These are phyloP conservation scores for Xerocomellus intermedius DNA, from an alignment of 768 basidiomycete species.

Conservation along the genomic window DNA sequence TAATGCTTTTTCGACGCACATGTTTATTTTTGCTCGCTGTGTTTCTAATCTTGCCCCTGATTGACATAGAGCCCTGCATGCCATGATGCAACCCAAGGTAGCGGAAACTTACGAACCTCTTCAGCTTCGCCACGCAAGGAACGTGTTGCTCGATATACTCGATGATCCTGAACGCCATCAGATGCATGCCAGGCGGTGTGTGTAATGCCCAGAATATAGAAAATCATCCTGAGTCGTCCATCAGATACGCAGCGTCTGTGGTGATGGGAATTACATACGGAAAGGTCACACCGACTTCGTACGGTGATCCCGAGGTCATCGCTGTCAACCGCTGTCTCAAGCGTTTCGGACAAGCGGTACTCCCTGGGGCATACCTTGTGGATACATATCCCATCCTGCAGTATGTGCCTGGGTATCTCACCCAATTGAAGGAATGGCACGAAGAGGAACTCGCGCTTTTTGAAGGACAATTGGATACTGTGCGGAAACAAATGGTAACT, in stretches of 20 bases:
- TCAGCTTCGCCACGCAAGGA: slow-evolving; percentile 6
- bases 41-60: background rate
- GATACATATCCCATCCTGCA: slow-evolving; percentile 7
- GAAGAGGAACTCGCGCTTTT: slow-evolving; percentile 10
- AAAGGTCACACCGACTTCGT: slow-evolving; percentile 6
- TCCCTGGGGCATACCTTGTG: slow-evolving; percentile 3
- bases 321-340: slow-evolving; percentile 1
- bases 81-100: background rate
- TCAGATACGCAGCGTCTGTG: slow-evolving; percentile 6
- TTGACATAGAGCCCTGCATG: background rate
- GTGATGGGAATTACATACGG: slow-evolving; percentile 1
- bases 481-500: slow-evolving; percentile 5
- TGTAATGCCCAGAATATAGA: background rate
- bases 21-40: too few species aligned
- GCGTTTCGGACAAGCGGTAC: background rate
- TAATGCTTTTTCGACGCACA: background rate
- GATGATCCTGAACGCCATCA: slow-evolving; percentile 6
- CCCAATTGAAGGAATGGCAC: slow-evolving; percentile 4
- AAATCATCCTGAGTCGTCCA: background rate
- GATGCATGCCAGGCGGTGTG: slow-evolving; percentile 5
- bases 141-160: slow-evolving; percentile 1
- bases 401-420: slow-evolving; percentile 8
- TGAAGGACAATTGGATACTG: background rate
- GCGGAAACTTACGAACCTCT: slow-evolving; percentile 3
- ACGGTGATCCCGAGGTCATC: slow-evolving; percentile 6